A percentile compares a stretch with the other conserved stretches of the same genome.
phyloP scores from a whole-genome alignment of 2,329 filamentous ascomycete genomes.

The Apiospora koreana region DNA sequence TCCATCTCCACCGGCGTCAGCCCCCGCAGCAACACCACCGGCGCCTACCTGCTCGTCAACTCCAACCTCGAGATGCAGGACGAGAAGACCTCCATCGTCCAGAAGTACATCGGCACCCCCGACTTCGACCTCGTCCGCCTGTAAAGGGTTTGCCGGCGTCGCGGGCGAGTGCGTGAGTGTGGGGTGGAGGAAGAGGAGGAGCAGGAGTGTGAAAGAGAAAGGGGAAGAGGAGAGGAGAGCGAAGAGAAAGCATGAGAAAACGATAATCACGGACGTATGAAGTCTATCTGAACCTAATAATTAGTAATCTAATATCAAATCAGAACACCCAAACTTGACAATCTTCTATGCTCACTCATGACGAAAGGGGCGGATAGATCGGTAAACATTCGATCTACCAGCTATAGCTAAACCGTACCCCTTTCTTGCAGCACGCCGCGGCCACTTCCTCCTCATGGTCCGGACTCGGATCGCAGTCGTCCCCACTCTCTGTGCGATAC shows the following conservation, averaged over 20 bases:
- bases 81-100: not conserved
- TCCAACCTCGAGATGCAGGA: not conserved
- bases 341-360: not conserved
- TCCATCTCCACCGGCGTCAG: not conserved
- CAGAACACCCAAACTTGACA: not conserved
- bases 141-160: not conserved
- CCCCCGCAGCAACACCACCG: slow-evolving; percentile 4
- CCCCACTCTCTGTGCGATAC: not conserved
- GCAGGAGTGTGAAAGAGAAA: not conserved
- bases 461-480: not conserved
- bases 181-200: not conserved
- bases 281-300: not conserved
- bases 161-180: not conserved
- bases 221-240: no score
- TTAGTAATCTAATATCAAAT: slow-evolving; percentile 2
- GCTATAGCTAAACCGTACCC: not conserved
- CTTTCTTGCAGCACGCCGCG: not conserved
- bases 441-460: not conserved
- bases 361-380: no score
- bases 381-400: no score
- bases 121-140: not conserved
- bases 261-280: not conserved
- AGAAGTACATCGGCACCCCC: not conserved
- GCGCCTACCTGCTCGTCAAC: slow-evolving; percentile 5
- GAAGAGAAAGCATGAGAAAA: not conserved